Evolutionary conservation across 192 early-diverging fungal genomes (phyloP).

Genomic region (Umbelopsis sp.): DNA sequence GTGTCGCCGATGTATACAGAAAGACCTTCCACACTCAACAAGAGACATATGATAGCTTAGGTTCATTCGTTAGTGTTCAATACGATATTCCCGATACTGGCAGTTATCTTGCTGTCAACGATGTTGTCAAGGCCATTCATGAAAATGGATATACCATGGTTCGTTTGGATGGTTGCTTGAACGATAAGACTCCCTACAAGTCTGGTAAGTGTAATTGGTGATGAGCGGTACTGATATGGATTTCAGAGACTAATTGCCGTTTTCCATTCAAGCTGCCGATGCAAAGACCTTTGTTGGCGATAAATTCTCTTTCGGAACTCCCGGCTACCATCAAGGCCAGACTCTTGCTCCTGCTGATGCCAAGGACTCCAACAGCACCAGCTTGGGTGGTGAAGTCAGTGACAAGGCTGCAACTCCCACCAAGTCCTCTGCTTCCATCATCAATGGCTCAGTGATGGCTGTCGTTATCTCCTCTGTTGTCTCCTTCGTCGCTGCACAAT

Average conservation of each 20-base stretch:
- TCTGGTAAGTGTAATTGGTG: slow-evolving; percentile 30
- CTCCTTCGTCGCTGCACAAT: background rate
- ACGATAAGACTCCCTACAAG: slow-evolving; percentile 52
- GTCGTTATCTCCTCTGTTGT: background rate
- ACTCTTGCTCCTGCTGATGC: background rate
- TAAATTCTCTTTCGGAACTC: slow-evolving; percentile 47
- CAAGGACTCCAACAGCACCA: background rate
- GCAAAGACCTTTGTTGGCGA: slow-evolving; percentile 45
- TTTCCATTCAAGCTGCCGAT: slow-evolving; percentile 8
- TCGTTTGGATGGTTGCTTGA: slow-evolving; percentile 53
- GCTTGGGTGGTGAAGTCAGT: background rate
- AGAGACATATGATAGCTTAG: slow-evolving; percentile 52
- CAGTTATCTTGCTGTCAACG: slow-evolving; percentile 46
- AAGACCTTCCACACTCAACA: slow-evolving; percentile 45
- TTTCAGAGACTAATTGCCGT: background rate
- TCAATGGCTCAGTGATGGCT: background rate
- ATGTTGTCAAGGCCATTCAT: slow-evolving; percentile 44
- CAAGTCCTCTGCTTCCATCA: background rate
- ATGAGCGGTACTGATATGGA: background rate
- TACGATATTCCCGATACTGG: slow-evolving; percentile 57
- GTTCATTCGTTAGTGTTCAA: slow-evolving; percentile 46
- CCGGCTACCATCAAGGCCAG: slow-evolving; percentile 50
- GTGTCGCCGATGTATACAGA: slow-evolving; percentile 46
- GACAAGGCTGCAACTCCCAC: no score
- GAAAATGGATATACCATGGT: slow-evolving; percentile 54